A percentile compares a stretch with the other conserved stretches of the same genome.
phyloP scores from a whole-genome alignment of 495 filamentous ascomycete species.

The Massariosphaeria phaeospora region DNA sequence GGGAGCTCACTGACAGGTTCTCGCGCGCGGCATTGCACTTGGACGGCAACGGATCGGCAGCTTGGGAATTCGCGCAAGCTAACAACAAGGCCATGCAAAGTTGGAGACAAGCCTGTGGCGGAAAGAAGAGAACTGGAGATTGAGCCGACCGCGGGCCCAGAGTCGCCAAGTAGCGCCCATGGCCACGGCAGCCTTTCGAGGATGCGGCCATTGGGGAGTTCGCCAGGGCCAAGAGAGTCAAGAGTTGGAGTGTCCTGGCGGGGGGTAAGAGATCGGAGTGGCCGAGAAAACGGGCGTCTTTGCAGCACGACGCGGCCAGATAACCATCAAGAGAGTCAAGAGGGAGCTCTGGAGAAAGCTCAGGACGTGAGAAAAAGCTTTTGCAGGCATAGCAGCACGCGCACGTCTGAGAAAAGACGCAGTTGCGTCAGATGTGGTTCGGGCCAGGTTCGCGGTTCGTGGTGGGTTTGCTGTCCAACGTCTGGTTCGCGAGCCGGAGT shows the following conservation, averaged over 20 bases:
- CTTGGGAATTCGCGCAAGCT: not conserved
- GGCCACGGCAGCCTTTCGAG: not conserved
- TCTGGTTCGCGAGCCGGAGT: no score
- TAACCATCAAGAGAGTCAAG: not conserved
- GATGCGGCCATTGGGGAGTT: conserved; percentile 2
- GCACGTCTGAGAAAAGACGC: not conserved
- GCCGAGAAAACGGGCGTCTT: not conserved
- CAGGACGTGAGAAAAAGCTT: not conserved
- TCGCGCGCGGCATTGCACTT: not conserved
- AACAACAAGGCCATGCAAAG: not conserved
- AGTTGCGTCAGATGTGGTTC: no score
- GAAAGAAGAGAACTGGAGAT: conserved; percentile 3
- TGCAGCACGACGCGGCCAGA: not conserved
- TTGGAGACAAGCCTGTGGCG: conserved; percentile 16
- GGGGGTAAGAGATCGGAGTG: conserved; percentile 4
- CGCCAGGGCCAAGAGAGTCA: conserved; percentile 3
- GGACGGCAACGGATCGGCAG: not conserved
- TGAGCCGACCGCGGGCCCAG: conserved; percentile 13
- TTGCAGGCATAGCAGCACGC: not conserved
- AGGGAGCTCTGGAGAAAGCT: not conserved
- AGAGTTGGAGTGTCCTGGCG: not conserved
- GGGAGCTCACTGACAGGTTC: no score
- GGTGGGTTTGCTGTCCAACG: no score
- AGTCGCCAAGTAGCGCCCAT: conserved; percentile 8
- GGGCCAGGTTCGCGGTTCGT: no score